phyloP scores from a whole-genome alignment of 2,329 filamentous ascomycete genomes.

The Huntiella abstrusa region DNA sequence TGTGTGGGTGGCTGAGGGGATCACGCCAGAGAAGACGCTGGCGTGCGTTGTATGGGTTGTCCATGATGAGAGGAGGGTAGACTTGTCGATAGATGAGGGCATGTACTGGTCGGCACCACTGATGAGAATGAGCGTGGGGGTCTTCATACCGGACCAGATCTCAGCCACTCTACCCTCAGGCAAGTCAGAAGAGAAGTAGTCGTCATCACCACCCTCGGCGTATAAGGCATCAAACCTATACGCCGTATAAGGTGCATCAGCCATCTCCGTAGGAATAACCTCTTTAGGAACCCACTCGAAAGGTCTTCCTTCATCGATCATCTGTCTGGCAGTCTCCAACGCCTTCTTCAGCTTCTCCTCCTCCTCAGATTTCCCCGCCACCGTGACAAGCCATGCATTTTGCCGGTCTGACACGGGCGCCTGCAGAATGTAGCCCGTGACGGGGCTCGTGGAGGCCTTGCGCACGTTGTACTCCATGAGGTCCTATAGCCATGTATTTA shows the following conservation, averaged over 20 bases:
- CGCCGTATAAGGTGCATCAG: slow-evolving; percentile 28
- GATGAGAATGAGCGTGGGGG: slow-evolving; percentile 44
- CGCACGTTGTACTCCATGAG: slow-evolving; percentile 35
- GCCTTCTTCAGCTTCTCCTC: slow-evolving; percentile 25
- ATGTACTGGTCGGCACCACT: slow-evolving; percentile 50
- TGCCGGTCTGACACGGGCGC: slow-evolving; percentile 65
- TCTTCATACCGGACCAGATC: slow-evolving; percentile 47
- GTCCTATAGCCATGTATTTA: slow-evolving; percentile 22
- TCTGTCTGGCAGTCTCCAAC: slow-evolving; percentile 30
- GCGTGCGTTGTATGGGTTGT: slow-evolving; percentile 24
- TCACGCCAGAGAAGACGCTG: slow-evolving; percentile 31
- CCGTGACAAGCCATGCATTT: slow-evolving; percentile 28
- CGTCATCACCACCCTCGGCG: slow-evolving; percentile 48
- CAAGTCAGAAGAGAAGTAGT: slow-evolving; percentile 76
- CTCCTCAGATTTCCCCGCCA: neutral
- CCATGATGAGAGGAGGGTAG: slow-evolving; percentile 39
- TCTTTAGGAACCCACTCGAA: slow-evolving; percentile 35
- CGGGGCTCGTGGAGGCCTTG: slow-evolving; percentile 25
- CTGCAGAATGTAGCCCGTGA: slow-evolving; percentile 66
- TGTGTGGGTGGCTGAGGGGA: slow-evolving; percentile 33
- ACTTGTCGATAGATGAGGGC: slow-evolving; percentile 37
- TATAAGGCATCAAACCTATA: slow-evolving; percentile 33
- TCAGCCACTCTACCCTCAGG: slow-evolving; percentile 30
- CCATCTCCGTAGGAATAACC: slow-evolving; percentile 22
- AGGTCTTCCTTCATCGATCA: slow-evolving; percentile 35